Conservation (phyloP, 805 yeast species). For the Yarrowia sp. region DNA sequence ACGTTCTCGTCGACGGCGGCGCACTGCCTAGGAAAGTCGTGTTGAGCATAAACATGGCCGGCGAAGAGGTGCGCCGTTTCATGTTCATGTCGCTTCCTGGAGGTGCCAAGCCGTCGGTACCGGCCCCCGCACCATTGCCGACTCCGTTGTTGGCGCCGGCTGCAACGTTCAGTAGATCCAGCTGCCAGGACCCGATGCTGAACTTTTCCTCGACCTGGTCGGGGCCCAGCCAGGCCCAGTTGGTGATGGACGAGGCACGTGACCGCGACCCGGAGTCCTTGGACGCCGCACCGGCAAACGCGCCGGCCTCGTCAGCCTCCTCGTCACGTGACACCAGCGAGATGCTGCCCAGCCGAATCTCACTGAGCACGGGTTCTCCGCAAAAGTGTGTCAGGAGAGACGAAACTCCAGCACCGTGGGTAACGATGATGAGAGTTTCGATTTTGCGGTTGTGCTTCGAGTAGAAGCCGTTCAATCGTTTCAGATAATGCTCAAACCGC, state of each 20-base stretch:
- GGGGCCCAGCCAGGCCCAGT: slow-evolving; percentile 37
- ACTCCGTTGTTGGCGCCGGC: neutral
- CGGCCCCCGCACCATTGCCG: neutral
- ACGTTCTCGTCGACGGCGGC: slow-evolving; percentile 21
- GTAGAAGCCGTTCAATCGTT: slow-evolving; percentile 45
- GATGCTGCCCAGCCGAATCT: slow-evolving; percentile 46
- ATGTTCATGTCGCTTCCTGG: slow-evolving; percentile 1
- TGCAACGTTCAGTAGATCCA: slow-evolving; percentile 29
- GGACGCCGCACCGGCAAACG: neutral
- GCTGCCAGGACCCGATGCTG: slow-evolving; percentile 17
- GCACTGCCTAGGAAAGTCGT: slow-evolving; percentile 30
- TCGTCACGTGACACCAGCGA: slow-evolving; percentile 30
- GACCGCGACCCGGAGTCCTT: slow-evolving; percentile 6
- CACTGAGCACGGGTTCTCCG: slow-evolving; percentile 48
- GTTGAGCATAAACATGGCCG: slow-evolving; percentile 38
- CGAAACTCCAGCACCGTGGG: slow-evolving; percentile 54
- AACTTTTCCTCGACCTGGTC: slow-evolving; percentile 35
- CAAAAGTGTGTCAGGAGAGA: slow-evolving; percentile 49
- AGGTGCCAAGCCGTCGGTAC: slow-evolving; percentile 8
- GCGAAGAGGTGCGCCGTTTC: slow-evolving; percentile 29
- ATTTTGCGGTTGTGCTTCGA: slow-evolving; percentile 38
- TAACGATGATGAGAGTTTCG: slow-evolving; percentile 47
- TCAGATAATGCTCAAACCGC: slow-evolving; percentile 47
- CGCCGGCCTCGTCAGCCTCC: slow-evolving; percentile 10
- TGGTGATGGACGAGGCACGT: slow-evolving; percentile 26